Conservation (phyloP, 1,139 yeast genomes). For the Geotrichum histeridarum region DNA sequence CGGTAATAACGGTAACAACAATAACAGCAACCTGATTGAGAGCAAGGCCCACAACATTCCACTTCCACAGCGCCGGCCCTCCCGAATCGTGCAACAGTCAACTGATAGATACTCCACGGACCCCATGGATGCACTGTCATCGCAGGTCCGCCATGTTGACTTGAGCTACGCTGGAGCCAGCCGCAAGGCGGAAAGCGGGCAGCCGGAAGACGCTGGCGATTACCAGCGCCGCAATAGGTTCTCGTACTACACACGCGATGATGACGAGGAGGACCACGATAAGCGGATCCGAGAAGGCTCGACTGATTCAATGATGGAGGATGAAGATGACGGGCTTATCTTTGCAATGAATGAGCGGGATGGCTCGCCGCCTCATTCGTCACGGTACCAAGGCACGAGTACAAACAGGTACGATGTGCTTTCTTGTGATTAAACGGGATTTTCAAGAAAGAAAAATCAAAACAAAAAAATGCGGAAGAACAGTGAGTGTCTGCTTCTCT, state of each 20-base stretch:
- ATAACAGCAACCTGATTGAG: not conserved
- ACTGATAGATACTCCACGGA: not conserved
- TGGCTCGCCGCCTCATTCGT: not conserved
- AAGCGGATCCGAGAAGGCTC: not conserved
- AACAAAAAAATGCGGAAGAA: too few relatives aligned
- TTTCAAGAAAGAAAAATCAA: too few relatives aligned
- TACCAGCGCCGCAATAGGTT: not conserved
- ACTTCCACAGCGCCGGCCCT: not conserved
- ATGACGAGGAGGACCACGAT: not conserved
- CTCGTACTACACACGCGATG: not conserved
- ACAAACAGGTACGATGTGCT: slow-evolving; percentile 7
- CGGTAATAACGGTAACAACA: not conserved
- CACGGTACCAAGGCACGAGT: not conserved
- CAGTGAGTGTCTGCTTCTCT: too few relatives aligned
- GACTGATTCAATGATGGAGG: not conserved
- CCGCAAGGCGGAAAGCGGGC: not conserved
- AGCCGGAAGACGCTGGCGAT: not conserved
- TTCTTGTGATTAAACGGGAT: slow-evolving; percentile 5
- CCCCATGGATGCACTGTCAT: not conserved
- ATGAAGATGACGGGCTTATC: slow-evolving; percentile 17
- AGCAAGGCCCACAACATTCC: too few relatives aligned
- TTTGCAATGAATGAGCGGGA: slow-evolving; percentile 17
- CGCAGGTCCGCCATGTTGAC: not conserved
- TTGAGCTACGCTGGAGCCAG: not conserved
- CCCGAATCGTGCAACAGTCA: not conserved